These are phyloP conservation scores for Immersiporthe knoxdaviesiana DNA, from an alignment of 2,329 filamentous ascomycete genomes.

Conservation along the genomic window DNA sequence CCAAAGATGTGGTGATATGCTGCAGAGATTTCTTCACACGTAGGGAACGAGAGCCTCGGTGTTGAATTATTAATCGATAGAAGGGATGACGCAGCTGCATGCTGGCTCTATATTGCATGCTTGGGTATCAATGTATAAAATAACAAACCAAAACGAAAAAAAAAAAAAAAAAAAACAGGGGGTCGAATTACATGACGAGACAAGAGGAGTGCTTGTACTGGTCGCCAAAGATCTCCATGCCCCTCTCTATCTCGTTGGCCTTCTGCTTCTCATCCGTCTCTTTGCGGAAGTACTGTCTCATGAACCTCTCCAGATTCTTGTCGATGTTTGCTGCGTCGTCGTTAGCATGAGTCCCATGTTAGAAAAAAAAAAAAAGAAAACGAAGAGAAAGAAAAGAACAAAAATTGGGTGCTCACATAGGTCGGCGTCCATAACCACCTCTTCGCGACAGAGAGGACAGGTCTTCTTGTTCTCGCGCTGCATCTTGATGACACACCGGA, in stretches of 20 bases:
- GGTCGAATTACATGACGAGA: slow-evolving; percentile 56
- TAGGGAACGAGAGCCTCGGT: not conserved
- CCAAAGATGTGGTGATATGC: not conserved
- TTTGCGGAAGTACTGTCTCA: slow-evolving; percentile 75
- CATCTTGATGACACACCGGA: slow-evolving; percentile 79
- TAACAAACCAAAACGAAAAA: not conserved
- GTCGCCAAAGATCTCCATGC: slow-evolving; percentile 72
- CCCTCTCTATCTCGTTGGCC: slow-evolving; percentile 76
- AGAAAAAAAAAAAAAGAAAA: no score
- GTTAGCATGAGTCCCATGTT: not conserved
- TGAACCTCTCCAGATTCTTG: slow-evolving; percentile 65
- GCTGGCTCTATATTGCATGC: slow-evolving; percentile 23
- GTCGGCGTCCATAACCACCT: slow-evolving; percentile 72
- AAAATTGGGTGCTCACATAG: slow-evolving; percentile 50
- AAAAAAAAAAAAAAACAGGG: not conserved
- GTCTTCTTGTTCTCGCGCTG: slow-evolving; percentile 69
- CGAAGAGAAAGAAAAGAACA: no score
- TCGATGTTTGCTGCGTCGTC: slow-evolving; percentile 66
- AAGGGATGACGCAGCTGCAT: slow-evolving; percentile 6
- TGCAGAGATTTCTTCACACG: not conserved
- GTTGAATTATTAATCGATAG: not conserved
- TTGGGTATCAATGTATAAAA: slow-evolving; percentile 22
- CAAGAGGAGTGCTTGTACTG: slow-evolving; percentile 64
- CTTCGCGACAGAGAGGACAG: slow-evolving; percentile 77
- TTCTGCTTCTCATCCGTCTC: slow-evolving; percentile 69